Conservation (phyloP, 331 rosid genomes). For the Arachis monticola region DNA sequence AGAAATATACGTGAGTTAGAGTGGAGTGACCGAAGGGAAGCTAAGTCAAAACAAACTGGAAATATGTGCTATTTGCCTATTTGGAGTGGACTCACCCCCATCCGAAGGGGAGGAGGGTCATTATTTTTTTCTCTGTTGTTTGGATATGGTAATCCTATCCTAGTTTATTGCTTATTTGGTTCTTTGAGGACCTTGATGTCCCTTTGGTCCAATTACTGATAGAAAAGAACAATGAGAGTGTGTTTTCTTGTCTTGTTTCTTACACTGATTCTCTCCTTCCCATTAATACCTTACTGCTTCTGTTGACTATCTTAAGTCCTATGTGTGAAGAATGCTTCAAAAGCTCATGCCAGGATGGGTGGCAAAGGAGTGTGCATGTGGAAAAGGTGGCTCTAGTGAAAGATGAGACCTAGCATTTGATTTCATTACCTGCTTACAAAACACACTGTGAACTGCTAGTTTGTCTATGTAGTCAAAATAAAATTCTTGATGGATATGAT, state of each 20-base stretch:
- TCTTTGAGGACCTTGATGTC: neutral
- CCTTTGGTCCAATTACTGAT: neutral
- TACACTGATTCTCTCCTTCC: conserved; percentile 20
- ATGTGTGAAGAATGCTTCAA: conserved; percentile 10
- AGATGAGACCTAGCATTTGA: conserved; percentile 22
- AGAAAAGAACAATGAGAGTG: neutral
- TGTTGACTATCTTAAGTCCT: conserved; percentile 24
- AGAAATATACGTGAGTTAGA: conserved; percentile 39
- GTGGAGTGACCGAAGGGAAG: neutral
- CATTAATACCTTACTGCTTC: conserved; percentile 17
- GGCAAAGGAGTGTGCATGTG: neutral
- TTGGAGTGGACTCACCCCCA: too few species aligned
- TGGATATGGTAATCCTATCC: conserved; percentile 17
- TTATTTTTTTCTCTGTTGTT: neutral
- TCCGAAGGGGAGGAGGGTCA: neutral
- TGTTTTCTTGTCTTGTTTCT: conserved; percentile 9
- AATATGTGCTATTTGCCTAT: too few species aligned
- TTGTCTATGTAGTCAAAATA: conserved; percentile 27
- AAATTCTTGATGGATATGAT: conserved; percentile 14
- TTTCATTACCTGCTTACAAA: conserved; percentile 7
- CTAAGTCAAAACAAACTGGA: too few species aligned
- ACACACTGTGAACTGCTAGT: conserved; percentile 10
- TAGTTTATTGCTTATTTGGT: conserved; percentile 9
- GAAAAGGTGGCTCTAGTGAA: neutral
- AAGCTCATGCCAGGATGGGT: conserved; percentile 24